Base-by-base conservation (phyloP, 257 asterid genomes). In the Ehretia macrophylla region DNA sequence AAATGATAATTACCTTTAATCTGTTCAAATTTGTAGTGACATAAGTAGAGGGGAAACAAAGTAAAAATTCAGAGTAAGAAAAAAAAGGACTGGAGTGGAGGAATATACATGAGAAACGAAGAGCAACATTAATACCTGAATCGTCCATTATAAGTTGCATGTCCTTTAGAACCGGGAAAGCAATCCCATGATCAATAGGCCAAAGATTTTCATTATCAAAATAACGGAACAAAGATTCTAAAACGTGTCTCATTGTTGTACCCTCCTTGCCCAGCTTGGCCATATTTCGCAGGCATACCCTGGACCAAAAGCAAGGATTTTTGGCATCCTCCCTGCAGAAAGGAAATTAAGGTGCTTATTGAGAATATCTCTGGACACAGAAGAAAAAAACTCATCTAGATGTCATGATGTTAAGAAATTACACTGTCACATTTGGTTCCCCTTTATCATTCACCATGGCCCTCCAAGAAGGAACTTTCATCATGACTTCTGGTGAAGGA, bases 231-330 rank as follows among this genome's bases (percentile, higher is more conserved):
- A 89, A 70, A 52, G 97, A 89, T 75, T 93, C 99, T 48, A 93
- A 84, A 77, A 93, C 96, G 19, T 96, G 92, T 38, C 99, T 91
- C 96, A 84, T 89, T 32, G 99, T 93, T 42, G 96, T 83, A 58
- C 90, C 99, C 78, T 93, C 99, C 74, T 83, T 89, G 61, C 94
- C 99, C 32, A 93, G 91, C 70, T 85, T 93, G 62, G 99, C 96
- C 95, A 93, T 93, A 81, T 83, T 85, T 58, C 79, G 90, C 20
- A 93, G 82, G 83, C 96, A 86, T 59, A 84, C 84, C 78, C 82
- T 76, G 21, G 96, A 93, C 99, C 99, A 93, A 62, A 93, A 93
- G 65, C 83, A 69, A 21, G 97, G 96, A 74, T 75, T 77, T 63
- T 74, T 80, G 49, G 88, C 82, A 37, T 85, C 95, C 58, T 89